Percentiles rank a stretch among this genome's conserved stretches.
Conservation (phyloP, 768 basidiomycete genomes). For the Hericium erinaceus region DNA sequence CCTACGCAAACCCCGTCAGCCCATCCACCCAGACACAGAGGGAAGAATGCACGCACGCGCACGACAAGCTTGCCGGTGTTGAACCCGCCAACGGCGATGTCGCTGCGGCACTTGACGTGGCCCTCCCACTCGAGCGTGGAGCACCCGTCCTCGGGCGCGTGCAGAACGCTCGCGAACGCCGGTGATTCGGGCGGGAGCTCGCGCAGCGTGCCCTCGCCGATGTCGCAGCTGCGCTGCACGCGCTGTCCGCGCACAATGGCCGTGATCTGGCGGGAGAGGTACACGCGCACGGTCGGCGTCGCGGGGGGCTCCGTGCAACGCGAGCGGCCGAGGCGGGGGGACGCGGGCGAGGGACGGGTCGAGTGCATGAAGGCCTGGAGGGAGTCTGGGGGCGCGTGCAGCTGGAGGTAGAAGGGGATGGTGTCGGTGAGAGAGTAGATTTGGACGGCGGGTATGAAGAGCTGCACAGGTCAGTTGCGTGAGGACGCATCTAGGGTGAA, state of each 20-base stretch:
- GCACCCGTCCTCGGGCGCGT: slow-evolving; percentile 16
- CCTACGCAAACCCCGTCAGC: slow-evolving; percentile 26
- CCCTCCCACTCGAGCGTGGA: slow-evolving; percentile 57
- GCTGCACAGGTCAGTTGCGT: slow-evolving; percentile 23
- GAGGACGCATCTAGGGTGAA: not conserved
- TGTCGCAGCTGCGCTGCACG: slow-evolving; percentile 28
- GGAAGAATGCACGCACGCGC: slow-evolving; percentile 30
- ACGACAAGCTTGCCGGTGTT: slow-evolving; percentile 34
- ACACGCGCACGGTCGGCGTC: slow-evolving; percentile 33
- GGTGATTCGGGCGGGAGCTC: slow-evolving; percentile 32
- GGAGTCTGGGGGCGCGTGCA: slow-evolving; percentile 37
- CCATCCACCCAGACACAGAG: no score
- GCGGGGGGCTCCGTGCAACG: slow-evolving; percentile 6
- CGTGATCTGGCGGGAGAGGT: slow-evolving; percentile 41
- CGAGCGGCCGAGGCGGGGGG: slow-evolving; percentile 8
- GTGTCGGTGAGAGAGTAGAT: slow-evolving; percentile 44
- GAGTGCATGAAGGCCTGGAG: slow-evolving; percentile 36
- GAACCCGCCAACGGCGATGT: slow-evolving; percentile 38
- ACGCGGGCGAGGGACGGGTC: not conserved
- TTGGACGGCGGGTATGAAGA: slow-evolving; percentile 50
- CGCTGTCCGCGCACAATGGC: slow-evolving; percentile 28
- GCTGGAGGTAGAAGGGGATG: slow-evolving; percentile 60
- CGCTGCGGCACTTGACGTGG: slow-evolving; percentile 30
- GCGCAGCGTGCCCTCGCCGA: slow-evolving; percentile 42
- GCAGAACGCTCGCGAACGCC: slow-evolving; percentile 14